Evolutionary conservation across 768 basidiomycete genomes (phyloP).

Genomic region (Leucogyrophana mollusca): DNA sequence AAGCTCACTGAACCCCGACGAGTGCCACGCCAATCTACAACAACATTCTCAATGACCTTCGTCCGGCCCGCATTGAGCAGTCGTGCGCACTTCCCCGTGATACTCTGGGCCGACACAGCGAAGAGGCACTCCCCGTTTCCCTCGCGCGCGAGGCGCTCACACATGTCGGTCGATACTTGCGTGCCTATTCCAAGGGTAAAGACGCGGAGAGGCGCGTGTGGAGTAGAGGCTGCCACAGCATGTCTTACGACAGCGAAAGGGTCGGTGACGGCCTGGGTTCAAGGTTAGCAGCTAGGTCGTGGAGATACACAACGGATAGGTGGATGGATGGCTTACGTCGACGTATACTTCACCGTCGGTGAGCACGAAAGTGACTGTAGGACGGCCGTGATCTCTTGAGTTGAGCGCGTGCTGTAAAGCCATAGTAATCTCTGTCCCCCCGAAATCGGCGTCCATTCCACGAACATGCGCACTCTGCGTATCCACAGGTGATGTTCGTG

Average conservation of each 20-base stretch:
- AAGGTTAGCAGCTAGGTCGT: neutral
- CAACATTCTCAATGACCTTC: constrained; percentile 42
- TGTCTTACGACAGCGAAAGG: constrained; percentile 18
- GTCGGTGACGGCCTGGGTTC: constrained; percentile 14
- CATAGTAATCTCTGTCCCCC: constrained; percentile 49
- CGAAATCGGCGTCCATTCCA: constrained; percentile 40
- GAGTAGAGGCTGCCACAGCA: constrained; percentile 32
- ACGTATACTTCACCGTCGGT: constrained; percentile 53
- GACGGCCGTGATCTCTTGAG: constrained; percentile 29
- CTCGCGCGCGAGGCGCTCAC: constrained; percentile 50
- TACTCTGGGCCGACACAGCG: constrained; percentile 43
- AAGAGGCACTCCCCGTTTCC: constrained; percentile 53
- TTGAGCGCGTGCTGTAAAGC: constrained; percentile 42
- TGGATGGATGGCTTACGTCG: neutral
- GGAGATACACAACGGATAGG: neutral
- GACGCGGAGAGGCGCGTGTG: constrained; percentile 40
- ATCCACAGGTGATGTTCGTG: neutral
- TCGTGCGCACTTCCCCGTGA: constrained; percentile 46
- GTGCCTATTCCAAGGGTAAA: constrained; percentile 61
- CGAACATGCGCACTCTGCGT: constrained; percentile 39
- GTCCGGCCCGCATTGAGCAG: constrained; percentile 52
- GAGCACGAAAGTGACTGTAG: constrained; percentile 53
- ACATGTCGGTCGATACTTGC: constrained; percentile 47
- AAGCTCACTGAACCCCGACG: neutral
- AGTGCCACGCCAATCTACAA: constrained; percentile 58